phyloP scores from a whole-genome alignment of 441 rosid species.

The Kokia cookei region DNA sequence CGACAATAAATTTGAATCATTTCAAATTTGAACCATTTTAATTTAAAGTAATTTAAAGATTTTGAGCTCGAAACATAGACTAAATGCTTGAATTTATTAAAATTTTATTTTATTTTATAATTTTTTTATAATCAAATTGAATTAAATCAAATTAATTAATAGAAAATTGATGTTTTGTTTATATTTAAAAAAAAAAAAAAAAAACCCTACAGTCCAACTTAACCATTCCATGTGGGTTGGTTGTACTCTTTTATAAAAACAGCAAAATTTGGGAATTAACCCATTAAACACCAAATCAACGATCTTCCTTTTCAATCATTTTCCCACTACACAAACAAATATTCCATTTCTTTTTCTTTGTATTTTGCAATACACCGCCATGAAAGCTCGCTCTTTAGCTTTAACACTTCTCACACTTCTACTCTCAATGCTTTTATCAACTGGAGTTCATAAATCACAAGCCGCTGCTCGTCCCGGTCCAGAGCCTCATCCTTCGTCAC shows the following conservation, averaged over 20 bases:
- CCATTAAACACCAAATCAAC: neutral
- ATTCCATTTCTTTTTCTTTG: neutral
- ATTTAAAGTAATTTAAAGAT: too few relatives aligned
- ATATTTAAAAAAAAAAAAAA: neutral
- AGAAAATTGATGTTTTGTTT: too few relatives aligned
- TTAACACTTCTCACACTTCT: slow-evolving; percentile 25
- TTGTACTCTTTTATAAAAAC: neutral
- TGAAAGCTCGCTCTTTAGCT: slow-evolving; percentile 30
- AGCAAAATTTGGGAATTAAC: neutral
- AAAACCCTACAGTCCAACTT: neutral
- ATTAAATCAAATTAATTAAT: too few relatives aligned
- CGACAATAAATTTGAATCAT: too few relatives aligned
- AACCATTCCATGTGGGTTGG: too few relatives aligned
- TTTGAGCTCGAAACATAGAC: too few relatives aligned
- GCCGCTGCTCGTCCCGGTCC: too few relatives aligned
- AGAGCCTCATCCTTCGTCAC: too few relatives aligned
- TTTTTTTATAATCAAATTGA: too few relatives aligned
- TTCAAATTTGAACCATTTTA: fast-evolving
- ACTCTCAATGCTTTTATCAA: slow-evolving; percentile 27
- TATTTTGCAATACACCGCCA: slow-evolving; percentile 10
- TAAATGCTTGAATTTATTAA: too few relatives aligned
- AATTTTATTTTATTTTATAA: too few relatives aligned
- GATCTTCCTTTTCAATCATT: neutral
- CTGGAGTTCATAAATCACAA: too few relatives aligned
- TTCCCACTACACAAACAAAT: neutral